These are phyloP conservation scores for Gliomastix tumulicola DNA, from an alignment of 2,329 filamentous ascomycete genomes.

Conservation along the genomic window DNA sequence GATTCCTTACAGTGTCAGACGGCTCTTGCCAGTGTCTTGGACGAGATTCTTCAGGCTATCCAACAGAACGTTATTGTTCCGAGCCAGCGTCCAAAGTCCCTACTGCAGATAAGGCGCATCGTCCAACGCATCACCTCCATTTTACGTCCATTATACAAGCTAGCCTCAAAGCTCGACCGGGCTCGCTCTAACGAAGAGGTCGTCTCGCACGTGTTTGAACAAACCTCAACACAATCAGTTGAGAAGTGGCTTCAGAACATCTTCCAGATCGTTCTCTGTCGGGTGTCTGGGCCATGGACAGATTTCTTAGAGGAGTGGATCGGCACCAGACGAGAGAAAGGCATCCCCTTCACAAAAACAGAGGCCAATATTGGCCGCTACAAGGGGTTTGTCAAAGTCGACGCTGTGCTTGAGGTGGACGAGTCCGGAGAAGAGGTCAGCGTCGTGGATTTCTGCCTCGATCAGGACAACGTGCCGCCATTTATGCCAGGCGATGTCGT, in stretches of 20 bases:
- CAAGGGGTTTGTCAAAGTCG: conserved; percentile 55
- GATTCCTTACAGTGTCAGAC: conserved; percentile 38
- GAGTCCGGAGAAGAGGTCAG: conserved; percentile 51
- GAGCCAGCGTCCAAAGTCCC: conserved; percentile 32
- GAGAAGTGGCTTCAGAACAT: conserved; percentile 55
- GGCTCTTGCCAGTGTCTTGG: conserved; percentile 43
- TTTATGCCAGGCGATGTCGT: conserved; percentile 68
- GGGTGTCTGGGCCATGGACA: conserved; percentile 60
- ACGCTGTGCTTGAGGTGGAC: conserved; percentile 46
- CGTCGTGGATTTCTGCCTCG: conserved; percentile 55
- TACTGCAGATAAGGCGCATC: conserved; percentile 45
- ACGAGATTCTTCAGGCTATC: conserved; percentile 38
- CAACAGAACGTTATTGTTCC: conserved; percentile 40
- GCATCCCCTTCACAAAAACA: conserved; percentile 44
- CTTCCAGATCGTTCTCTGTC: conserved; percentile 58
- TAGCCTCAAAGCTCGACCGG: conserved; percentile 39
- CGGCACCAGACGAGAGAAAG: conserved; percentile 55
- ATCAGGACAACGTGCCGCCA: conserved; percentile 57
- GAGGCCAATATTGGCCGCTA: conserved; percentile 34
- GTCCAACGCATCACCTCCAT: conserved; percentile 39
- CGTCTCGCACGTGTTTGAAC: conserved; percentile 53
- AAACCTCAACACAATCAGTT: conserved; percentile 57
- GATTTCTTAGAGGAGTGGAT: conserved; percentile 68
- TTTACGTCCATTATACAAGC: conserved; percentile 40
- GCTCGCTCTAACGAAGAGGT: conserved; percentile 51